Percentiles rank a stretch among this genome's conserved stretches.
Evolutionary conservation across 2,329 filamentous ascomycete genomes (phyloP).

Genomic region (Aspergillus piperis): DNA sequence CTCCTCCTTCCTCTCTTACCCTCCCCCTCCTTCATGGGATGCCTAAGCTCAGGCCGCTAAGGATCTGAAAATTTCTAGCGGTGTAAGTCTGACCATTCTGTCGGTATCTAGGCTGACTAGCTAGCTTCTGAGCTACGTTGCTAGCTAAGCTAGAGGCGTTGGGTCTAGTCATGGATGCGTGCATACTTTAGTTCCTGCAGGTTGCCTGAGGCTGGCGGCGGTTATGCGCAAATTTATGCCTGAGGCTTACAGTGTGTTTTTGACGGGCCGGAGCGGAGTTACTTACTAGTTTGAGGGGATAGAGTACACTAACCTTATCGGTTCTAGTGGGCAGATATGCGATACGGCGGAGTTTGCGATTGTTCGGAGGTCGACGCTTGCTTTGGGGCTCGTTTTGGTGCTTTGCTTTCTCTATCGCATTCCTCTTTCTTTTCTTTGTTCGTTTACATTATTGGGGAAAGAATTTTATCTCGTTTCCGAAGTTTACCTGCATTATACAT

Average conservation of each 20-base stretch:
- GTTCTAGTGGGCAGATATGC: background rate
- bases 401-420: background rate
- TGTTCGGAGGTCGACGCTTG: background rate
- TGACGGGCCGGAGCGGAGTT: background rate
- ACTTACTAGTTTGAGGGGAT: background rate
- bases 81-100: background rate
- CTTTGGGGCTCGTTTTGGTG: background rate
- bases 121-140: background rate
- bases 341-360: constrained; percentile 1
- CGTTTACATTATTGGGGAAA: no score
- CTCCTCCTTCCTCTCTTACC: background rate
- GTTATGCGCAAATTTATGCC: background rate
- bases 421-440: background rate
- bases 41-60: background rate
- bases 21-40: background rate
- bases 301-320: background rate
- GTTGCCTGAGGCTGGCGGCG: background rate
- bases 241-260: background rate
- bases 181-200: background rate
- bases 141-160: background rate
- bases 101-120: no score
- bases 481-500: background rate
- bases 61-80: background rate
- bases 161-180: background rate
- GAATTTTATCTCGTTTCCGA: no score